These are phyloP conservation scores for Cercospora zeina DNA, from an alignment of 2,329 filamentous ascomycete genomes.

Conservation along the genomic window DNA sequence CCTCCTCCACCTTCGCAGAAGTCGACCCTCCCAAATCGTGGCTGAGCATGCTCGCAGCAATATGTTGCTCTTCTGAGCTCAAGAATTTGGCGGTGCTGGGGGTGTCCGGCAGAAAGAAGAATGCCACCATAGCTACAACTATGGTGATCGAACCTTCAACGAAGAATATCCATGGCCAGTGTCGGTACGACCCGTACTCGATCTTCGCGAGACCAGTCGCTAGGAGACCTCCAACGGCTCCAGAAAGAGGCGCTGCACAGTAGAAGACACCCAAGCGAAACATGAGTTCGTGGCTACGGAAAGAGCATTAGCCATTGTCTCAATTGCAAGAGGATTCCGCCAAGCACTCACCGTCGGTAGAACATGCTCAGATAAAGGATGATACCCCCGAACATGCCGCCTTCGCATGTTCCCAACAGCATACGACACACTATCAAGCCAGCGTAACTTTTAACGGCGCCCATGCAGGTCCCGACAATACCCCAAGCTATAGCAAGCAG, in stretches of 20 bases:
- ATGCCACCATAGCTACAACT: slow-evolving; percentile 55
- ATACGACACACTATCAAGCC: slow-evolving; percentile 46
- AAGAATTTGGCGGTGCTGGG: slow-evolving; percentile 51
- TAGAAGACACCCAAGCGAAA: slow-evolving; percentile 44
- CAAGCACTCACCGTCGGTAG: slow-evolving; percentile 34
- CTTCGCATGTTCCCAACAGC: slow-evolving; percentile 47
- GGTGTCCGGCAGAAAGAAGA: slow-evolving; percentile 56
- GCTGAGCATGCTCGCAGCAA: slow-evolving; percentile 37
- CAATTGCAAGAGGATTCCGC: neutral
- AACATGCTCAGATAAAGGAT: slow-evolving; percentile 49
- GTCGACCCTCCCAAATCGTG: slow-evolving; percentile 39
- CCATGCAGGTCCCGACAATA: slow-evolving; percentile 44
- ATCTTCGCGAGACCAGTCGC: slow-evolving; percentile 48
- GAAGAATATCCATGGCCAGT: slow-evolving; percentile 45
- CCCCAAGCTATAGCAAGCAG: slow-evolving; percentile 46
- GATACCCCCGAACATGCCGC: slow-evolving; percentile 41
- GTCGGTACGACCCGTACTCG: slow-evolving; percentile 41
- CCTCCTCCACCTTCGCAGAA: slow-evolving; percentile 35
- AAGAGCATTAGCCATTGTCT: neutral
- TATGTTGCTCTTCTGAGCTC: slow-evolving; percentile 36
- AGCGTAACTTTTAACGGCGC: slow-evolving; percentile 45
- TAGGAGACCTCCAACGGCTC: slow-evolving; percentile 48
- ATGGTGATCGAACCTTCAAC: slow-evolving; percentile 57
- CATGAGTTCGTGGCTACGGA: slow-evolving; percentile 42
- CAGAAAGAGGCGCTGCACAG: slow-evolving; percentile 42